Evolutionary conservation across 1,139 yeast species (phyloP), one percentile per base, ranked within the genome.

Genomic region (Debaryomycetaceae sp.): DNA sequence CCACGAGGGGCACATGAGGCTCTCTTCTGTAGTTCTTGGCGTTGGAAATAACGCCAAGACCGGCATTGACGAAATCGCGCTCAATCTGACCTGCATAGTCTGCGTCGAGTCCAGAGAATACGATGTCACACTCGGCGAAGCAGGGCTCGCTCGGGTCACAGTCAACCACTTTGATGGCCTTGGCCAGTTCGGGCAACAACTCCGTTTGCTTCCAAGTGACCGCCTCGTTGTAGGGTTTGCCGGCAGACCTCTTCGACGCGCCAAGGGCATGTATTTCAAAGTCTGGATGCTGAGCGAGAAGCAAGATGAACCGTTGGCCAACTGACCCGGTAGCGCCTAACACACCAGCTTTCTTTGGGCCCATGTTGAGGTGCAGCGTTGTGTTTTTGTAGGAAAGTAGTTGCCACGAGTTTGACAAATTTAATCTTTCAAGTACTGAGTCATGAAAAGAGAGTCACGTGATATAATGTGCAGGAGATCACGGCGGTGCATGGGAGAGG

Each of bases 271-370:
- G 72, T 35, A 91, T 62, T 55, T 85, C 88, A 49, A 93, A 88
- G 40, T 86, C 86, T 20, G 97, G 97, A 54, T 91, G 97, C 40
- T 83, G 65, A 2, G 89, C 75, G 42, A 91, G 71, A 34, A 91
- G 70, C 35, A 89, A 69, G 42, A 91, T 89, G 55, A 91, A 91
- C 49, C 98, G 75, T 62, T 91, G 99, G 34, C 99, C 99, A 28
- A 91, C 99, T 25, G 95, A 82, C 31, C 97, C 98, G 15, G 97
- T 89, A 45, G 97, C 97, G 33, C 98, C 98, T 43, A 91, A 70
- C 47, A 91, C 96, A 64, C 98, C 98, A 12, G 79, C 81, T 56
- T 72, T 75, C 44, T 61, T 72, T 21, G 58, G 38, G 25, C 37
- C 44, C 55, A 49, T 51, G 11, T 15, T 31, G 19, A 9, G 16